Evolutionary conservation across 192 early-diverging fungal species (phyloP).

Genomic region (Podila horticola): DNA sequence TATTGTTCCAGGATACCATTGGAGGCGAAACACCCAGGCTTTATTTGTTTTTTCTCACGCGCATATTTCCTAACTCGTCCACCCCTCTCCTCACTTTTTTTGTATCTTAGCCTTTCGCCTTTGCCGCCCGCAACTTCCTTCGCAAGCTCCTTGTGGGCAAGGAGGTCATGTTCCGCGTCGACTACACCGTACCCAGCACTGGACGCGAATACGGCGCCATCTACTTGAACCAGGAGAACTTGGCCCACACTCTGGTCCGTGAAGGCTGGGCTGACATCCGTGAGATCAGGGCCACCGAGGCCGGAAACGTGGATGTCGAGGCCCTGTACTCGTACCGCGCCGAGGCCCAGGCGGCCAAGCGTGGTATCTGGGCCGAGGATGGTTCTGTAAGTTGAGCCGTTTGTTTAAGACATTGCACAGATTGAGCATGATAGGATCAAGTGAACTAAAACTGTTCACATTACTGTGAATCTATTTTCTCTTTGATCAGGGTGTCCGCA

Average conservation of each 20-base stretch:
- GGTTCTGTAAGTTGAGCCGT: slow-evolving; percentile 46
- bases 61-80: not conserved
- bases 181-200: slow-evolving; percentile 78
- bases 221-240: slow-evolving; percentile 63
- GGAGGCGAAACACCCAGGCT: not conserved
- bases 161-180: slow-evolving; percentile 83
- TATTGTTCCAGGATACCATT: not conserved
- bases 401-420: not conserved
- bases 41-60: slow-evolving; percentile 5
- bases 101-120: slow-evolving; percentile 72
- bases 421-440: not conserved
- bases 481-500: slow-evolving; percentile 53
- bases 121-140: slow-evolving; percentile 90
- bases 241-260: slow-evolving; percentile 78
- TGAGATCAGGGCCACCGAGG: slow-evolving; percentile 61
- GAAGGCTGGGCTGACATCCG: slow-evolving; percentile 89
- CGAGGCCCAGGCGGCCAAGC: slow-evolving; percentile 71
- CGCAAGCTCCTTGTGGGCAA: slow-evolving; percentile 90
- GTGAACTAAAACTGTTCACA: not conserved
- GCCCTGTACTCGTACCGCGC: slow-evolving; percentile 72
- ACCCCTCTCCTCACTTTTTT: not conserved
- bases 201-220: slow-evolving; percentile 74
- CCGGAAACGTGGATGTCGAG: slow-evolving; percentile 58
- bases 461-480: not conserved
- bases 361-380: slow-evolving; percentile 82